Evolutionary conservation across 345 rosid species (phyloP), one percentile per base, ranked within the genome.

Genomic region (Euphorbia peplus): DNA sequence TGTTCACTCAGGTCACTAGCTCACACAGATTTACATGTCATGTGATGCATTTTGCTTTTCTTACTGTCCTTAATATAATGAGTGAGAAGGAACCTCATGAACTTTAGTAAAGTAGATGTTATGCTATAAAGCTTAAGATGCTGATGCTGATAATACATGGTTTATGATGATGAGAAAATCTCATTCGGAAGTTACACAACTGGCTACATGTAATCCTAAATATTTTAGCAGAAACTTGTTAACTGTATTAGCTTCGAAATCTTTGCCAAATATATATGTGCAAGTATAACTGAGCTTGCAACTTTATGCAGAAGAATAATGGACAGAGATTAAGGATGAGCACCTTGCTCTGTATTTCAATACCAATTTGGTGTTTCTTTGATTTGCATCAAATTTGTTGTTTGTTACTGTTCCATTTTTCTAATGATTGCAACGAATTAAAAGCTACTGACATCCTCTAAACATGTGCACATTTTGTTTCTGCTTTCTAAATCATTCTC

Each of bases 251-350:
- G 25, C 10, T 14, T 1, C n/a, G 7, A 35, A 35, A 37, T 12
- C 6, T 18, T 35, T 37, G 19, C 28, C 15, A 19, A 37, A 21
- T 37, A 35, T 32, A 7, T 1, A 7, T 19, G 1, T 3, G 2
- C 6, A 16, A 14, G n/a, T n/a, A n/a, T n/a, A 32, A 32, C 6
- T 2, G 8, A 10, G 16, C 8, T 52, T 21, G 10, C 46, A n/a
- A 60, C 5, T 35, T 35, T 47, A 63, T 37, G 55, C 67, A 25
- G 67, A 37, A 63, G 22, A 46, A 46, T 15, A n/a, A 25, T 63
- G 39, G 15, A 21, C 50, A 44, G 14, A 1, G 11, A 21, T 2
- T 60, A 22, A 62, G n/a, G 15, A 62, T 41, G 51, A 41, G 51
- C 15, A 6, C 46, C 13, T 59, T 53, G 57, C 24, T 59, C 14